A percentile compares a stretch with the other conserved stretches of the same genome.
Conservation (phyloP, 371 early-diverging fungal species). For the Phascolomyces articulosus region DNA sequence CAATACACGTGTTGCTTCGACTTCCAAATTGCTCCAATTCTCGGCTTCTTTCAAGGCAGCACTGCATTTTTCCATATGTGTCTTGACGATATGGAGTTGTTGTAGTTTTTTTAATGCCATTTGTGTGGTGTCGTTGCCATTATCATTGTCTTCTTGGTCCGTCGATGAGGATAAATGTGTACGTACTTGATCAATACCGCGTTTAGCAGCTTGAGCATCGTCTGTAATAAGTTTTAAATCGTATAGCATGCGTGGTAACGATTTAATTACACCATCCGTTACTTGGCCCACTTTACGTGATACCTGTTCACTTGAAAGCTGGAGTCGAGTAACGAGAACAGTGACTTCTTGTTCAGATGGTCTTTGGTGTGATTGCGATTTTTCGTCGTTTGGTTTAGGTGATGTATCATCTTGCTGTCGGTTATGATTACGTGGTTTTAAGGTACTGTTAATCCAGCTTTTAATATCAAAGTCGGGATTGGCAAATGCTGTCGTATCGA, state of each 20-base stretch:
- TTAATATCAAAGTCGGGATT: constrained; percentile 63
- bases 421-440: constrained; percentile 23
- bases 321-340: constrained; percentile 61
- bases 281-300: constrained; percentile 55
- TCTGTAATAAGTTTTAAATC: constrained; percentile 67
- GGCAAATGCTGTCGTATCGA: constrained; percentile 32
- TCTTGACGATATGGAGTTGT: constrained; percentile 69
- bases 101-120: constrained; percentile 66
- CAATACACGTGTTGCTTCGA: constrained; percentile 68
- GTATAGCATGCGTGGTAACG: constrained; percentile 67
- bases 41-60: constrained; percentile 70
- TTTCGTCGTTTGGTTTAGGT: background rate
- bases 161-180: constrained; percentile 43
- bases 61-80: constrained; percentile 67
- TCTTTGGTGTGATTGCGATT: constrained; percentile 9
- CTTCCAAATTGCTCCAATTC: constrained; percentile 75
- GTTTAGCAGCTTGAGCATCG: constrained; percentile 54
- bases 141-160: too few relatives aligned
- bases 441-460: constrained; percentile 63
- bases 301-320: constrained; percentile 54
- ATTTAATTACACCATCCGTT: constrained; percentile 50
- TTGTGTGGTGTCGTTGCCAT: constrained; percentile 5
- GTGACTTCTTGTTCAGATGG: constrained; percentile 52
- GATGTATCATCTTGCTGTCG: background rate
- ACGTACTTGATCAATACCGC: constrained; percentile 50